phyloP scores from a whole-genome alignment of 2,329 filamentous ascomycete genomes.

The Cytospora mali region DNA sequence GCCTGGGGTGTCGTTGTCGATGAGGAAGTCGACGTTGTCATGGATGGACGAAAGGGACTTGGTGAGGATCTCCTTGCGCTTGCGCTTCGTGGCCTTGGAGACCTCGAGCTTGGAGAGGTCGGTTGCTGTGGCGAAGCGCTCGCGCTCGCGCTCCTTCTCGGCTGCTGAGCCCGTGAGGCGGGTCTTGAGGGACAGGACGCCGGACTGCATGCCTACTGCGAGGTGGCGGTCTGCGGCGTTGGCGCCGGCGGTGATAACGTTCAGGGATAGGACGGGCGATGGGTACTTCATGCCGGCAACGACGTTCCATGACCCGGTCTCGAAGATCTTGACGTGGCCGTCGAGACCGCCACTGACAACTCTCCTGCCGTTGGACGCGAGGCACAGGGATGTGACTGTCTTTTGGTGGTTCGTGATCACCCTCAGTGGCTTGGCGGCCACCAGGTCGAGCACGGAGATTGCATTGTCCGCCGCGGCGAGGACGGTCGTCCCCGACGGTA shows the following conservation, averaged over 20 bases:
- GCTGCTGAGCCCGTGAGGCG: constrained; percentile 85
- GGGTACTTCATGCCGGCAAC: constrained; percentile 95
- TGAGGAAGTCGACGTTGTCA: constrained; percentile 84
- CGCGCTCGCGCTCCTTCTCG: constrained; percentile 73
- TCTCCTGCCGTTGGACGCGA: constrained; percentile 78
- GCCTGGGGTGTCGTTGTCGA: constrained; percentile 66
- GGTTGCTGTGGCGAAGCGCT: constrained; percentile 75
- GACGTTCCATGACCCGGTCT: constrained; percentile 92
- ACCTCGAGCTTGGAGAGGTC: constrained; percentile 81
- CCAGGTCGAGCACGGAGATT: constrained; percentile 88
- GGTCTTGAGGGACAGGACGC: constrained; percentile 87
- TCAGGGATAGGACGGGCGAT: constrained; percentile 83
- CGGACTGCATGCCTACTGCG: constrained; percentile 91
- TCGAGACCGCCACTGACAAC: constrained; percentile 88
- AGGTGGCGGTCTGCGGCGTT: constrained; percentile 85
- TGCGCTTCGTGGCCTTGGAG: constrained; percentile 66
- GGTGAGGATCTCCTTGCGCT: constrained; percentile 52
- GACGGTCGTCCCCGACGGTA: constrained; percentile 84
- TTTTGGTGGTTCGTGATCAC: constrained; percentile 95
- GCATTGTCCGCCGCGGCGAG: constrained; percentile 83
- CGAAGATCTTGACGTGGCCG: constrained; percentile 95
- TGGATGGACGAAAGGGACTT: constrained; percentile 76
- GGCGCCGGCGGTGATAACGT: constrained; percentile 69
- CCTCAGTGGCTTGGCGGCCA: constrained; percentile 85
- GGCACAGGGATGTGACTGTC: constrained; percentile 85